Evolutionary conservation across 179 eudicot species (phyloP).

Genomic region (Camellia oleifera): DNA sequence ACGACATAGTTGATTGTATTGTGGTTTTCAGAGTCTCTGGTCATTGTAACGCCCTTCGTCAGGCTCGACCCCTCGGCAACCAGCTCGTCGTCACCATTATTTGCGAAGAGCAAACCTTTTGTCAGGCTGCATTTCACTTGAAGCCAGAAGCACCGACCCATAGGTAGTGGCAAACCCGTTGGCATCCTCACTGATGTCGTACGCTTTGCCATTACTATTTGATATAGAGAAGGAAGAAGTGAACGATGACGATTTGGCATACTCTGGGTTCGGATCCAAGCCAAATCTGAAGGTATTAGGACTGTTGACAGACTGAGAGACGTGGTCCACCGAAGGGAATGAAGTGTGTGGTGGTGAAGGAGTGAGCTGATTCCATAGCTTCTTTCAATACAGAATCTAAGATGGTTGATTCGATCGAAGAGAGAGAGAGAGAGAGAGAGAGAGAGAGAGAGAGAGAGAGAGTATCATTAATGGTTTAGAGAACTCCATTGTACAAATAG

Average conservation of each 20-base stretch:
- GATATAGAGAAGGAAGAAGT: constrained; percentile 23
- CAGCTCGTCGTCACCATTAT: constrained; percentile 8
- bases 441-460: too few species aligned
- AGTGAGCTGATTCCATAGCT: too few species aligned
- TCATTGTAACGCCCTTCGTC: too few species aligned
- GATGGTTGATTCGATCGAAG: too few species aligned
- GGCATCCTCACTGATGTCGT: constrained; percentile 46
- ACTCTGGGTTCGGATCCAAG: constrained; percentile 20
- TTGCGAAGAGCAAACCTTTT: constrained; percentile 73
- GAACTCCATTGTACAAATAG: too few species aligned
- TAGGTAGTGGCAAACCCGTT: constrained; percentile 57
- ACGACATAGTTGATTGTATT: too few species aligned
- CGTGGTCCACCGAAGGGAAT: constrained; percentile 29
- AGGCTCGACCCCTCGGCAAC: too few species aligned
- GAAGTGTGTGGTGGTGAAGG: too few species aligned
- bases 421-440: too few species aligned
- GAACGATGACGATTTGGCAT: constrained; percentile 21
- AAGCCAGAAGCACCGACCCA: constrained; percentile 74
- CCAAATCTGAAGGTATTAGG: constrained; percentile 37
- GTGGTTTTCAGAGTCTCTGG: too few species aligned
- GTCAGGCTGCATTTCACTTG: constrained; percentile 58
- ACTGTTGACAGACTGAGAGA: constrained; percentile 17
- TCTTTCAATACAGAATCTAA: too few species aligned
- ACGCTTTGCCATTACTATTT: constrained; percentile 52
- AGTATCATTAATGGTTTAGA: too few species aligned